phyloP scores from a whole-genome alignment of 257 asterid genomes.

The Knoxia roxburghii region DNA sequence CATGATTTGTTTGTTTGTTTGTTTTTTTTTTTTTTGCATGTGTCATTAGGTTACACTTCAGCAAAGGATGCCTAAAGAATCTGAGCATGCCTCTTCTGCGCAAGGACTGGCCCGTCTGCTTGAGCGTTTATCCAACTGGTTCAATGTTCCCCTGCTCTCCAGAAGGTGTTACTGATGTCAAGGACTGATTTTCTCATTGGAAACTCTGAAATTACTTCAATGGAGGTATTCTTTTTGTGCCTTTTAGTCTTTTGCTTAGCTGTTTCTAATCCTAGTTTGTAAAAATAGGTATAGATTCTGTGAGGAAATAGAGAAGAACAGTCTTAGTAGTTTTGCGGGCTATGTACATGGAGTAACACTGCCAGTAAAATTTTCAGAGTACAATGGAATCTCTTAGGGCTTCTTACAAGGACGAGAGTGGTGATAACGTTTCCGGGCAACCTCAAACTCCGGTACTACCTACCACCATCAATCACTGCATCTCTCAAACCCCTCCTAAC shows the following conservation, averaged over 20 bases:
- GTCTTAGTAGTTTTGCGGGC: too few relatives aligned
- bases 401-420: slow-evolving; percentile 40
- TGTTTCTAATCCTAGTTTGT: too few relatives aligned
- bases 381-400: slow-evolving; percentile 58
- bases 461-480: neutral
- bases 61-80: slow-evolving; percentile 98
- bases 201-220: too few relatives aligned
- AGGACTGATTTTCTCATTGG: too few relatives aligned
- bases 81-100: slow-evolving; percentile 97
- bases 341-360: too few relatives aligned
- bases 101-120: slow-evolving; percentile 98
- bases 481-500: slow-evolving; percentile 16
- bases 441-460: neutral
- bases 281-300: too few relatives aligned
- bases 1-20: too few relatives aligned
- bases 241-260: too few relatives aligned
- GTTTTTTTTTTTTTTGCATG: neutral
- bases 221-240: too few relatives aligned
- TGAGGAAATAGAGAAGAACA: too few relatives aligned
- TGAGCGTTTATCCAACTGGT: slow-evolving; percentile 96
- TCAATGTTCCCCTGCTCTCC: slow-evolving; percentile 93
- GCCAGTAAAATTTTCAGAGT: too few relatives aligned
- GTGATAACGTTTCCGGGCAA: slow-evolving; percentile 21
- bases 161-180: too few relatives aligned
- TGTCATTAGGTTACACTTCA: slow-evolving; percentile 75